These are phyloP conservation scores for Isabelozyma heimii DNA, from an alignment of 805 yeast species.

Conservation along the genomic window DNA sequence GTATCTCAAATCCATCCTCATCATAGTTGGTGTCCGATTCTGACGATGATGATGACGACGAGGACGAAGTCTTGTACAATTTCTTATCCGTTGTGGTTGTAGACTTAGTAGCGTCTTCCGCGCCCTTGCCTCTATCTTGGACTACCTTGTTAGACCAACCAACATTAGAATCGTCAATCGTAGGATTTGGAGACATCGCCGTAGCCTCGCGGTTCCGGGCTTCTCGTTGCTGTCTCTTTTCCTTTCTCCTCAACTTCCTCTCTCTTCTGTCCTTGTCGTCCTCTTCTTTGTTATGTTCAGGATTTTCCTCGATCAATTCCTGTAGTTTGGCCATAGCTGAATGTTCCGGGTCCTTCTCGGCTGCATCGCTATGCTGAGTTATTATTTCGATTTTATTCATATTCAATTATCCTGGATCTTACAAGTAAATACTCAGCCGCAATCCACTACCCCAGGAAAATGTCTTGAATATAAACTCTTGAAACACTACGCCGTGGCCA, in stretches of 20 bases:
- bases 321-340: constrained; percentile 23
- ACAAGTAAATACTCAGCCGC: too few relatives aligned
- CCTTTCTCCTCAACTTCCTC: background rate
- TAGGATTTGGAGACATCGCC: background rate
- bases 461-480: background rate
- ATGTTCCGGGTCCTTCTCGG: constrained; percentile 5
- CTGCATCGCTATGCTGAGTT: constrained; percentile 18
- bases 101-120: background rate
- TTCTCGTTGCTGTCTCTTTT: background rate
- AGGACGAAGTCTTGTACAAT: background rate
- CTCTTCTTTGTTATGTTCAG: background rate
- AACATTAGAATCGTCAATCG: background rate
- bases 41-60: background rate
- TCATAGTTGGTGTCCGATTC: constrained; percentile 15
- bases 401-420: too few relatives aligned
- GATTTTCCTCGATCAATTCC: constrained; percentile 19
- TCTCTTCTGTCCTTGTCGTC: constrained; percentile 1
- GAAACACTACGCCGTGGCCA: background rate
- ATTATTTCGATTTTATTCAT: constrained; percentile 23
- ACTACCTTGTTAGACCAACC: background rate
- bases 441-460: background rate
- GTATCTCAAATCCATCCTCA: constrained; percentile 35
- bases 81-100: constrained; percentile 1
- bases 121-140: background rate
- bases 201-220: background rate